Percentiles rank a stretch among this genome's conserved stretches.
Conservation (phyloP, 2,329 filamentous ascomycete genomes). For the Graphilbum fragrans region DNA sequence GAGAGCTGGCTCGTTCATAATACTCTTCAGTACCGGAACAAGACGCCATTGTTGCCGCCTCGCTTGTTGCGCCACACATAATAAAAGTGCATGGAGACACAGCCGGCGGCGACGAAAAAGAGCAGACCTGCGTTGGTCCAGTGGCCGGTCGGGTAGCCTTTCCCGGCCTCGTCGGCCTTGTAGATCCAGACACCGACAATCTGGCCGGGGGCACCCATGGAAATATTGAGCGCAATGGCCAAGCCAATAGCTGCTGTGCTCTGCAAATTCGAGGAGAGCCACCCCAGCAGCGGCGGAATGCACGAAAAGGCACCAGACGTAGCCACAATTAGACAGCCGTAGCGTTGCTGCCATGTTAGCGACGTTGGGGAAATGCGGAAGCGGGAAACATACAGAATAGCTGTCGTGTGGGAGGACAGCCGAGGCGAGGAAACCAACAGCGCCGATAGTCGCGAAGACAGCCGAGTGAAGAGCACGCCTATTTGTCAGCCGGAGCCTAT, state of each 20-base stretch:
- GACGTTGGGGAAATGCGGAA: background rate
- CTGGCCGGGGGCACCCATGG: conserved; percentile 42
- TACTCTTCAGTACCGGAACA: background rate
- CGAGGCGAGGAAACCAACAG: conserved; percentile 39
- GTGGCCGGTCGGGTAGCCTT: conserved; percentile 45
- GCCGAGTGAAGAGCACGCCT: conserved; percentile 38
- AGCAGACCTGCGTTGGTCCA: conserved; percentile 40
- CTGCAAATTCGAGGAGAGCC: conserved; percentile 41
- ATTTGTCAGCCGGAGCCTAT: background rate
- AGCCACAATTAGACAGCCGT: conserved; percentile 44
- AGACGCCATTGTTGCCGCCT: background rate
- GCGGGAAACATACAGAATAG: conserved; percentile 22
- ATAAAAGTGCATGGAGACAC: conserved; percentile 29
- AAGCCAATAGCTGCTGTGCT: conserved; percentile 38
- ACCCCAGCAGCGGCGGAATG: conserved; percentile 41
- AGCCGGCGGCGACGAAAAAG: conserved; percentile 32
- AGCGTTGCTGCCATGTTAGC: conserved; percentile 24
- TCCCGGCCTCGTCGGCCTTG: conserved; percentile 34
- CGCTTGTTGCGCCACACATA: conserved; percentile 22
- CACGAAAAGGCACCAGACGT: conserved; percentile 40
- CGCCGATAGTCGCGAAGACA: conserved; percentile 34
- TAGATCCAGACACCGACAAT: conserved; percentile 50
- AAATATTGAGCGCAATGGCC: conserved; percentile 45
- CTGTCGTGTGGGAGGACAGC: conserved; percentile 37
- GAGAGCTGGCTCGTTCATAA: too few species aligned